These are phyloP conservation scores for Artemisia tridentata DNA, from an alignment of 129 eudicot species.

Conservation along the genomic window DNA sequence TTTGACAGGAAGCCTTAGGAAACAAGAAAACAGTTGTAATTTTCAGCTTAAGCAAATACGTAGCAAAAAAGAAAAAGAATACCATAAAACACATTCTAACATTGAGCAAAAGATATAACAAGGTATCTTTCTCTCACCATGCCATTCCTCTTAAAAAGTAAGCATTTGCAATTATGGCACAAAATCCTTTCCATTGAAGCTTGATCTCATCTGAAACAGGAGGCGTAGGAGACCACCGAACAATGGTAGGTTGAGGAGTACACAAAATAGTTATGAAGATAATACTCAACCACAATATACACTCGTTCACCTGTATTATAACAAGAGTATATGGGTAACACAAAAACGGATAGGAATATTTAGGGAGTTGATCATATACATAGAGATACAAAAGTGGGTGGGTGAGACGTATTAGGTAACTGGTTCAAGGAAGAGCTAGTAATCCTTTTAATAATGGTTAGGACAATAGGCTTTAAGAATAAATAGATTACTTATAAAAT, in stretches of 20 bases:
- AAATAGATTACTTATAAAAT: no score
- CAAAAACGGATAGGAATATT: neutral
- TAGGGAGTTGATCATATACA: no score
- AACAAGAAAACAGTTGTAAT: neutral
- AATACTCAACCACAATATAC: conserved; percentile 93
- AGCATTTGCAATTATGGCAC: conserved; percentile 93
- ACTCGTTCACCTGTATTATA: conserved; percentile 73
- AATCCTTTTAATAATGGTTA: no score
- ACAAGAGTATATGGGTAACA: neutral
- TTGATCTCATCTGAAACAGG: conserved; percentile 81
- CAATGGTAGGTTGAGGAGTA: conserved; percentile 94
- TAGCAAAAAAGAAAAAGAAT: no score
- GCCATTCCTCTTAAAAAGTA: conserved; percentile 96
- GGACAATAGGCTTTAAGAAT: no score
- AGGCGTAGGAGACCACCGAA: conserved; percentile 85
- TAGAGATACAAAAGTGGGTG: no score
- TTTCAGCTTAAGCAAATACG: neutral
- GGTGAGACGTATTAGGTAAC: no score
- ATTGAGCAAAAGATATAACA: conserved; percentile 4
- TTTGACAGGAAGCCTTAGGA: conserved; percentile 90
- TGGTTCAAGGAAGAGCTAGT: no score
- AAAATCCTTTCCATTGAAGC: conserved; percentile 92
- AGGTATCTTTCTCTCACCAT: conserved; percentile 54
- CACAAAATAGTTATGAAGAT: conserved; percentile 91
- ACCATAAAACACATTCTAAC: neutral